Base-by-base conservation (phyloP, 805 yeast genomes). In the Monosporozyma yasuniensis region DNA sequence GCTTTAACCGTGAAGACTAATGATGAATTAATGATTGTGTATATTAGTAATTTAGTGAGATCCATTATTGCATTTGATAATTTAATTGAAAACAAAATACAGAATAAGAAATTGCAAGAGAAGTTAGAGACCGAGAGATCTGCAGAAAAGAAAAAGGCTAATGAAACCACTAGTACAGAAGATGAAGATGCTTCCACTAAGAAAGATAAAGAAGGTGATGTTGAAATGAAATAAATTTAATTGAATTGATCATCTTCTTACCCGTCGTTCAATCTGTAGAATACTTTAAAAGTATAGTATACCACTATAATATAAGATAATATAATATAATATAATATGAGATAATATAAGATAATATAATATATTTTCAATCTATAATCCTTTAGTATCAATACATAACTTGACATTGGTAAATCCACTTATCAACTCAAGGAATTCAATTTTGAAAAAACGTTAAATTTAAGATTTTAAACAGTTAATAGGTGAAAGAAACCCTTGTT, bases 51-150 rank as follows among this genome's bases (percentile, higher is more conserved):
- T 47, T 73, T 93, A 60, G 96, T 93, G 22, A 79, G 98, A 64
- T 86, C 98, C 5, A 90, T 95, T 60, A 85, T 93, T 63, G 95
- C 98, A 10, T 91, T 93, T 77, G 96, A 93, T 69, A 95, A 93
- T 66, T 77, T 93, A 67, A 93, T 93, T 64, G 98, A 93, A 61
- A 95, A 95, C 72, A 93, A 93, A 71, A 82, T 93, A 56, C 87
- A 86, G 58, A 89, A 89, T 67, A 83, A 81, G 63, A 77, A 74
- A 50, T 51, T 70, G 27, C 70, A 66, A 47, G 71, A 69, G 50
- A 61, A 61, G 46, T 43, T 39, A 21, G 39, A 35, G 12, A 9
- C 11, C 7, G 46, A 42, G 22, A 42, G 19, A 42, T 27, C 30
- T 14, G 34, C n/a, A n/a, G n/a, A 27, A 27, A 37, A 27, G 9